Base-by-base conservation (phyloP, 1,284 basidiomycete genomes). In the Boletus sp. region DNA sequence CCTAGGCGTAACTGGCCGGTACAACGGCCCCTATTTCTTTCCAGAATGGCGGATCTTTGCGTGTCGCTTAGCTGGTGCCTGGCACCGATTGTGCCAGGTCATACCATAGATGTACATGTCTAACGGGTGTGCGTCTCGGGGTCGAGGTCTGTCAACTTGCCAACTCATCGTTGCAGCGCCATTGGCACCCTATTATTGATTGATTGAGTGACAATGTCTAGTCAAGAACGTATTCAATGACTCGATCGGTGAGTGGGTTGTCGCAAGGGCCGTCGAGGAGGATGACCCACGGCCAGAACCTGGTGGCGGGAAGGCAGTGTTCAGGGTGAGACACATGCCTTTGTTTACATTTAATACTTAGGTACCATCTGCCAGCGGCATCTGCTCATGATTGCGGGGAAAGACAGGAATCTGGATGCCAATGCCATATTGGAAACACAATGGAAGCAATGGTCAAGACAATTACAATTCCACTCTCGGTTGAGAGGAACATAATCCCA, bases 301-400 rank as follows among this genome's bases (percentile, higher is more conserved):
- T 47, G 25, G n/a, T 40, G 21, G 14, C 21, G 51, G 30, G n/a
- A 47, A 11, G 57, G 55, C 65, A 51, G 54, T 62, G 65, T 58
- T 33, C 47, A 40, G 43, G 30, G 50, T n/a, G n/a, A 28, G 11
- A 13, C 28, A 30, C 52, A 38, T 11, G 33, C n/a, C 4, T 55
- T n/a, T 43, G 33, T 35, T 35, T 35, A 16, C 33, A 35, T 1
- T 35, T 35, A 35, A 35, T 35, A 35, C n/a, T n/a, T n/a, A n/a
- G 17, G 35, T 35, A 35, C 35, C 35, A 17, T 23, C 14, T n/a
- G n/a, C n/a, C n/a, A n/a, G n/a, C n/a, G n/a, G n/a, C 28, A 35
- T 27, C 14, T 30, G 40, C 30, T 25, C 9, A 19, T 30, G 30
- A 51, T 50, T 38, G 30, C 48, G 6, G 46, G 47, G 17, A 38